These are phyloP conservation scores for Marvania coccoides DNA, from an alignment of 139 green algal genomes.

Conservation along the genomic window DNA sequence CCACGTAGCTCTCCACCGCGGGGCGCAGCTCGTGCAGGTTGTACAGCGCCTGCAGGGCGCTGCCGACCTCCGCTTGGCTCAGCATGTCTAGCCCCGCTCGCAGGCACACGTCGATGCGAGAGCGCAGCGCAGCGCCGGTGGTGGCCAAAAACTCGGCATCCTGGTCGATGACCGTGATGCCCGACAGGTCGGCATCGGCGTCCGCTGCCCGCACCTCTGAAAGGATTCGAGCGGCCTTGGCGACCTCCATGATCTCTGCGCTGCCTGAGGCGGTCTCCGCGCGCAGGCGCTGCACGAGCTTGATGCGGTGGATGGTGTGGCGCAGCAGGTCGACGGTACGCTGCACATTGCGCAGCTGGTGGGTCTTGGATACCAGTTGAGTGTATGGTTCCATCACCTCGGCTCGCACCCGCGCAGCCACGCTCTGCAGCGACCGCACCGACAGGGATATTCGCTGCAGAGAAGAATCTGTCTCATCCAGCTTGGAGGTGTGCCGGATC, in stretches of 20 bases:
- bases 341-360: conserved; percentile 44
- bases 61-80: conserved; percentile 81
- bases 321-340: conserved; percentile 56
- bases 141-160: conserved; percentile 52
- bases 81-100: conserved; percentile 61
- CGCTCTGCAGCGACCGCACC: conserved; percentile 52
- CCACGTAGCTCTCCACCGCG: conserved; percentile 34
- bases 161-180: conserved; percentile 43
- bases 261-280: conserved; percentile 1
- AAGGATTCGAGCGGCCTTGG: conserved; percentile 76
- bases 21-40: conserved; percentile 73
- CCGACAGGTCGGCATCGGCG: conserved; percentile 45
- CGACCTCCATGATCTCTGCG: conserved; percentile 48
- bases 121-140: conserved; percentile 31
- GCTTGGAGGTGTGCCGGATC: conserved; percentile 15
- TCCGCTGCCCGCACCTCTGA: conserved; percentile 52
- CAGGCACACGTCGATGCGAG: conserved; percentile 59
- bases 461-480: conserved; percentile 47
- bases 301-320: conserved; percentile 54
- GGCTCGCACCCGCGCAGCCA: conserved; percentile 47
- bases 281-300: conserved; percentile 42
- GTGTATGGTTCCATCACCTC: conserved; percentile 59
- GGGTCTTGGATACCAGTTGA: conserved; percentile 22
- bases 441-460: conserved; percentile 50
- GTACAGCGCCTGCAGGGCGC: conserved; percentile 84